These are phyloP conservation scores for Rutstroemia sydowiana DNA, from an alignment of 2,329 filamentous ascomycete species.

Conservation along the genomic window DNA sequence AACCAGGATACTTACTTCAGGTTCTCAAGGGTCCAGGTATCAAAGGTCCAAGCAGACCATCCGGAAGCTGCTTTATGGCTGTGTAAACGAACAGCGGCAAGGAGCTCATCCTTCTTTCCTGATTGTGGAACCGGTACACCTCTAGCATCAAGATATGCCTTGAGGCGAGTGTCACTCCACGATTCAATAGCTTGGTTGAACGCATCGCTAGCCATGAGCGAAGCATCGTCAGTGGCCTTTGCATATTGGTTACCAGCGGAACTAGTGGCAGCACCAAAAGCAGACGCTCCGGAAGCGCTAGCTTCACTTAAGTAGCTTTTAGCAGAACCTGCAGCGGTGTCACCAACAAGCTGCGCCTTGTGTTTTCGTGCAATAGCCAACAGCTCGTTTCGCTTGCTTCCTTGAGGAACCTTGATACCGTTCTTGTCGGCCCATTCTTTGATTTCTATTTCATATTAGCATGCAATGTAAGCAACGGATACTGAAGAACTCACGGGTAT, in stretches of 20 bases:
- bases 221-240: conserved; percentile 63
- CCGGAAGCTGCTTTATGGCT: conserved; percentile 61
- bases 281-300: conserved; percentile 52
- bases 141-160: conserved; percentile 70
- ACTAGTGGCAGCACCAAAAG: conserved; percentile 65
- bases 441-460: conserved; percentile 45
- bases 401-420: conserved; percentile 80
- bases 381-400: conserved; percentile 79
- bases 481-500: conserved; percentile 41
- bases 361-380: conserved; percentile 85
- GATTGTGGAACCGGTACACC: conserved; percentile 67
- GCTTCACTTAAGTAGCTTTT: conserved; percentile 66
- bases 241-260: conserved; percentile 71
- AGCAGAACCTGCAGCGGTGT: conserved; percentile 49
- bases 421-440: conserved; percentile 95
- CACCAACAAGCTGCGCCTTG: conserved; percentile 62
- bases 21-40: conserved; percentile 67
- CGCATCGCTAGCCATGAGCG: conserved; percentile 53
- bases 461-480: neutral
- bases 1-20: conserved; percentile 43
- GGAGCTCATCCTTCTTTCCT: conserved; percentile 64
- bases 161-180: conserved; percentile 71
- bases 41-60: conserved; percentile 71
- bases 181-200: conserved; percentile 54
- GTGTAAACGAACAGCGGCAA: conserved; percentile 67